Conservation (phyloP, 495 filamentous ascomycete species). For the Hypoxylon trugodes region DNA sequence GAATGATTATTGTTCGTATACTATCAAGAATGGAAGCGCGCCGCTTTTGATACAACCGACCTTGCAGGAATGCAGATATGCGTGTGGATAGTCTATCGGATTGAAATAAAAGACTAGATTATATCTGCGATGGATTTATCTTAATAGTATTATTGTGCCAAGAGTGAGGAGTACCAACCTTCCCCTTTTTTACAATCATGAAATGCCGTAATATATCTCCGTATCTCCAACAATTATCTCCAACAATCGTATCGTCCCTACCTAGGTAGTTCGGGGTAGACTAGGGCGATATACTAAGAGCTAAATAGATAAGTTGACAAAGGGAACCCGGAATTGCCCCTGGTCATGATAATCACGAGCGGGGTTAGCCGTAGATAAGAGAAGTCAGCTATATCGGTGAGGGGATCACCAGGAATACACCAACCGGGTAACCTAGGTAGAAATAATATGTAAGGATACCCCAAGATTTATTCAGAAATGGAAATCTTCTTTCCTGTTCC, state of each 20-base stretch:
- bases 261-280: not conserved
- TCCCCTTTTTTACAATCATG: too few species aligned
- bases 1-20: conserved; percentile 19
- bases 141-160: too few species aligned
- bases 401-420: conserved; percentile 17
- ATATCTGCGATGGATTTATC: not conserved
- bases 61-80: conserved; percentile 30
- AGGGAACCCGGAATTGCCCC: conserved; percentile 13
- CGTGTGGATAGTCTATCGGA: conserved; percentile 30
- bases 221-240: too few species aligned
- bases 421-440: too few species aligned
- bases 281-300: not conserved
- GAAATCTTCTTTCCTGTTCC: not conserved
- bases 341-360: conserved; percentile 17
- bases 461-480: not conserved
- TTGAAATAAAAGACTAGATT: not conserved
- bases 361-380: conserved; percentile 39
- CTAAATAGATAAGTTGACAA: conserved; percentile 8
- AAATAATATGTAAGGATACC: too few species aligned
- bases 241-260: too few species aligned
- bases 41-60: conserved; percentile 30
- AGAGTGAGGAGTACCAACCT: too few species aligned
- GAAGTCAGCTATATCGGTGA: conserved; percentile 20
- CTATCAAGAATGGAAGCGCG: conserved; percentile 16
- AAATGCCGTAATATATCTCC: too few species aligned